A percentile compares a stretch with the other conserved stretches of the same genome.
Evolutionary conservation across 495 filamentous ascomycete species (phyloP).

Genomic region (Cudoniella acicularis): DNA sequence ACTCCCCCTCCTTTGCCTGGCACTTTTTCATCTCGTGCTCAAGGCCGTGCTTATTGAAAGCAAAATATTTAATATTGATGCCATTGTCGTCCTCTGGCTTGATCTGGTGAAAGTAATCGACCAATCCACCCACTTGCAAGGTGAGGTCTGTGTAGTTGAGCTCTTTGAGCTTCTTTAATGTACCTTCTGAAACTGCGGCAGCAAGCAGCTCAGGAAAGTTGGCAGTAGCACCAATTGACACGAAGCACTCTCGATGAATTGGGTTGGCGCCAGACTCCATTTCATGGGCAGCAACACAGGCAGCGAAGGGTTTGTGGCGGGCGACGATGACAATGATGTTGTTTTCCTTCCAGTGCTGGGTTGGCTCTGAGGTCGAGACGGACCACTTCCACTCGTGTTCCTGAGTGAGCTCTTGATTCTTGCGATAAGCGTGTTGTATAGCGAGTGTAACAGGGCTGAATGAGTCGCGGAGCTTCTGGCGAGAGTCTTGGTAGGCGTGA

Average conservation of each 20-base stretch:
- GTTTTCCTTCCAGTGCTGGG: background rate
- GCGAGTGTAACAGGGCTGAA: too few species aligned
- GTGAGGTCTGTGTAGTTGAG: constrained; percentile 24
- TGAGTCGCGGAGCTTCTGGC: too few species aligned
- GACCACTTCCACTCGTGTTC: background rate
- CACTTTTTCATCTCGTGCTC: constrained; percentile 48
- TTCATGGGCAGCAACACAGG: background rate
- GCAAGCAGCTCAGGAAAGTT: constrained; percentile 68
- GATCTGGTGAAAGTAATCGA: constrained; percentile 13
- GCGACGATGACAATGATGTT: background rate
- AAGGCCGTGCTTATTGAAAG: constrained; percentile 58
- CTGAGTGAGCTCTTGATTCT: too few species aligned
- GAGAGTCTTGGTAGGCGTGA: too few species aligned
- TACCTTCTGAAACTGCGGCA: constrained; percentile 49
- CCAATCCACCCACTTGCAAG: constrained; percentile 12
- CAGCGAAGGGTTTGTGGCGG: background rate
- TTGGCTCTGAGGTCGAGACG: background rate
- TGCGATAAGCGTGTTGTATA: too few species aligned
- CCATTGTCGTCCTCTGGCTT: constrained; percentile 17
- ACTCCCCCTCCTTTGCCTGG: constrained; percentile 23
- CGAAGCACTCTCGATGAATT: constrained; percentile 44
- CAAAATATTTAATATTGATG: constrained; percentile 58
- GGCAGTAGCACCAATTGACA: constrained; percentile 90
- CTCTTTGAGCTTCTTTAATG: constrained; percentile 5
- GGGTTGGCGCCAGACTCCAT: background rate